Percentiles rank a stretch among this genome's conserved stretches.
These are phyloP conservation scores for Alternaria triticimaculans DNA, from an alignment of 2,329 filamentous ascomycete genomes.

Conservation along the genomic window DNA sequence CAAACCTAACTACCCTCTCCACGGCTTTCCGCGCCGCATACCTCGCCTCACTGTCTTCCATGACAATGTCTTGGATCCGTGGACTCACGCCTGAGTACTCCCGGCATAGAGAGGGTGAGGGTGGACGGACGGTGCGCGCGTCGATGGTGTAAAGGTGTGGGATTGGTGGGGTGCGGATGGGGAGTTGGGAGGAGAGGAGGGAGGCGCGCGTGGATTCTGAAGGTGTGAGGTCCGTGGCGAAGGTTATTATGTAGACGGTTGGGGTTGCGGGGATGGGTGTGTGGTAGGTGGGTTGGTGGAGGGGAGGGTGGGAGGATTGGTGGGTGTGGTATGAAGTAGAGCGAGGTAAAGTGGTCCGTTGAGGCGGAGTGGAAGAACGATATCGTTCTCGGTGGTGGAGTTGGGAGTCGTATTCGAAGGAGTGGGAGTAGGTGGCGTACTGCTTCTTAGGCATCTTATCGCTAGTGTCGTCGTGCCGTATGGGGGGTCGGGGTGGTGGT, in stretches of 20 bases:
- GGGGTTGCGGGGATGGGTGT: constrained; percentile 7
- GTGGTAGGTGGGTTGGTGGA: neutral
- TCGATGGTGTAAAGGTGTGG: constrained; percentile 36
- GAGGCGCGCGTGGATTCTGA: neutral
- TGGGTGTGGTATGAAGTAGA: neutral
- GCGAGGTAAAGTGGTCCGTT: neutral
- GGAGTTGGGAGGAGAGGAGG: constrained; percentile 23
- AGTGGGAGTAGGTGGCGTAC: neutral
- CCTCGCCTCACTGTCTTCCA: constrained; percentile 24
- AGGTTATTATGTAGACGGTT: constrained; percentile 36
- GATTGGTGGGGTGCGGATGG: constrained; percentile 12
- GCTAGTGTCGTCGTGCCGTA: neutral
- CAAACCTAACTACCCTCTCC: constrained; percentile 15
- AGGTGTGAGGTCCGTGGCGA: constrained; percentile 15
- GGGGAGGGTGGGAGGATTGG: neutral
- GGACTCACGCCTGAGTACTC: constrained; percentile 32
- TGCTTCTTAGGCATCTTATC: neutral
- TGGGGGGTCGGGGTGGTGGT: neutral
- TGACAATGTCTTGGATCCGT: constrained; percentile 29
- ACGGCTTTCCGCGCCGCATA: constrained; percentile 20
- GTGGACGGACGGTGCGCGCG: constrained; percentile 19
- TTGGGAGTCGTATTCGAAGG: neutral
- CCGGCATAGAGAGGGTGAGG: constrained; percentile 18
- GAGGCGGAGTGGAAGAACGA: neutral
- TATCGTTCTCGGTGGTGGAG: neutral